Evolutionary conservation across 2,329 filamentous ascomycete species (phyloP), one percentile per base, ranked within the genome.

Genomic region (Aspergillus brunneoviolaceus): DNA sequence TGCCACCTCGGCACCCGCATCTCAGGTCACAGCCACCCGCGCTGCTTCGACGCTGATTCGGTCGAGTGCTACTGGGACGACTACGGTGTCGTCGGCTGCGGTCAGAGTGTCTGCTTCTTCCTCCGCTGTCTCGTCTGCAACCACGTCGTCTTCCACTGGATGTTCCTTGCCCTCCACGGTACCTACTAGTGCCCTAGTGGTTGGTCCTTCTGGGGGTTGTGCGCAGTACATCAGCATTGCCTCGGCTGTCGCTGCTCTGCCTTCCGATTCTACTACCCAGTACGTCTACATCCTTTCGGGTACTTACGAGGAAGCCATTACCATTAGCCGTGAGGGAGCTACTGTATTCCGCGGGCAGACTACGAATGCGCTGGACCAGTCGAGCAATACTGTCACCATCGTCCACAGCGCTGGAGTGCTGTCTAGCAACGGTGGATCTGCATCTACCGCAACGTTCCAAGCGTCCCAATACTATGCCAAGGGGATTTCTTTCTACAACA

Each of bases 1-100:
- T 16, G 27, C 52, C 12, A 59, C 62, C 3, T 60, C 62, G 6
- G 69, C 65, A 16, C 58, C 65, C 10, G 65, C 67, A 2, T 25
- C 48, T 27, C 23, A 25, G 12, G 23, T 29, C 48, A 25, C 27
- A 25, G 27, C 27, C 48, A 45, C 14, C 39, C 7, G 12, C 14
- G 39, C 21, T 16, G 16, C 27, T 29, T 19, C 27, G 14, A 45
- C 39, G 6, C 6, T 19, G 16, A 45, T 45, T 45, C 39, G 39
- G 12, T 16, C 39, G 16, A 7, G 39, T 19, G 27, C 16, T 21
- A 29, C 48, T 29, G 19, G 1, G 47, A 54, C 58, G 7, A 63
- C 59, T 5, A 53, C 50, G 35, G 57, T 57, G 19, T 61, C 55
- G 14, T 60, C 63, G 3, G 49, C 62, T 19, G 27, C 48, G 12